Percentiles rank a stretch among this genome's conserved stretches.
These are phyloP conservation scores for Tylopilus cervinicoccineus DNA, from an alignment of 768 basidiomycete species.

Conservation along the genomic window DNA sequence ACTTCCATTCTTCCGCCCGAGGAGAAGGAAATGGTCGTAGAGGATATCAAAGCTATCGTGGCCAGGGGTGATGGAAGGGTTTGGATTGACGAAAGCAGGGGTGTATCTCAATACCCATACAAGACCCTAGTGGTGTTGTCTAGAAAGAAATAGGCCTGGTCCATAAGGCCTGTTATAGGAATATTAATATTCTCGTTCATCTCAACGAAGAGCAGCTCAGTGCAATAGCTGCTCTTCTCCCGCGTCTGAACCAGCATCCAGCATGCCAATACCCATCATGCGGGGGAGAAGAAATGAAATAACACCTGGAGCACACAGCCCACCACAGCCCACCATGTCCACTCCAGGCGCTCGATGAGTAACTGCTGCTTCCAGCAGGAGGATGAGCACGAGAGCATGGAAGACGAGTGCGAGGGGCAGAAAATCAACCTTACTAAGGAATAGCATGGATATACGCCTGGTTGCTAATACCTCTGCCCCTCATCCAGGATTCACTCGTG, in stretches of 20 bases:
- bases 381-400: slow-evolving; percentile 61
- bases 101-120: slow-evolving; percentile 81
- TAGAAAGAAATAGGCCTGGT: slow-evolving; percentile 35
- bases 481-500: too few relatives aligned
- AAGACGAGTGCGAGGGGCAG: slow-evolving; percentile 52
- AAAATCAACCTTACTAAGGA: too few relatives aligned
- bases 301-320: slow-evolving; percentile 75
- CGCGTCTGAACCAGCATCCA: not conserved
- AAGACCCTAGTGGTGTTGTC: slow-evolving; percentile 56
- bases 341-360: slow-evolving; percentile 42
- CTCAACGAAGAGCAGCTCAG: not conserved
- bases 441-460: too few relatives aligned
- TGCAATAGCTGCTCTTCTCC: not conserved
- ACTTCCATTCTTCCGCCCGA: slow-evolving; percentile 58
- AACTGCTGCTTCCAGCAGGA: slow-evolving; percentile 75
- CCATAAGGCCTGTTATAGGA: not conserved
- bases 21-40: slow-evolving; percentile 50
- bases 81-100: slow-evolving; percentile 74
- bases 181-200: not conserved
- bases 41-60: slow-evolving; percentile 53
- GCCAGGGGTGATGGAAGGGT: slow-evolving; percentile 54
- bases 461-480: too few relatives aligned
- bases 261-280: slow-evolving; percentile 37
- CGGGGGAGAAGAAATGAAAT: slow-evolving; percentile 94
- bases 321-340: slow-evolving; percentile 70